These are phyloP conservation scores for Russula griseocarnosa DNA, from an alignment of 768 basidiomycete species.

Conservation along the genomic window DNA sequence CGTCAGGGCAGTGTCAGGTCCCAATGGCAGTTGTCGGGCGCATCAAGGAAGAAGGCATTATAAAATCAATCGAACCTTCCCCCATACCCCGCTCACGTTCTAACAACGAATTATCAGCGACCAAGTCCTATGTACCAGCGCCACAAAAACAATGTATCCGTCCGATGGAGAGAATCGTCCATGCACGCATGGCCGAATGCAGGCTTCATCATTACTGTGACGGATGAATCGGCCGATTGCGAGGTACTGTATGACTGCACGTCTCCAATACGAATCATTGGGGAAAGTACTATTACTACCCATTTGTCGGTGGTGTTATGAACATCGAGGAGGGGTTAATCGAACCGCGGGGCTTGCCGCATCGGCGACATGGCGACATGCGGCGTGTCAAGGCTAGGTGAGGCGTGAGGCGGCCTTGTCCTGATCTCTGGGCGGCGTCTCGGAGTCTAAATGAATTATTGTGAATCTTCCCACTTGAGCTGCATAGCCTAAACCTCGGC, in stretches of 20 bases:
- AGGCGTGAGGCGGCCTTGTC: not conserved
- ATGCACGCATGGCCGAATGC: not conserved
- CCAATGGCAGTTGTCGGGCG: not conserved
- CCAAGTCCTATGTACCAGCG: not conserved
- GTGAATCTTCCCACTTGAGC: not conserved
- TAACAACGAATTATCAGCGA: slow-evolving; percentile 14
- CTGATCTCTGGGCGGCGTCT: not conserved
- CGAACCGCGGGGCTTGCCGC: slow-evolving; percentile 14
- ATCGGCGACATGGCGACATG: slow-evolving; percentile 16
- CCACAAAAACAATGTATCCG: not conserved
- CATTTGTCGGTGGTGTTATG: too few species aligned
- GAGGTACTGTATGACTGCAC: not conserved
- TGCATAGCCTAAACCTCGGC: not conserved
- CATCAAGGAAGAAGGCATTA: too few species aligned
- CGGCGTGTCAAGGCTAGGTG: slow-evolving; percentile 4
- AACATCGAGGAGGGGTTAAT: not conserved
- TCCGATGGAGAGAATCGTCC: not conserved
- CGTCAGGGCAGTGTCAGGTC: not conserved
- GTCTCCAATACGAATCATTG: not conserved
- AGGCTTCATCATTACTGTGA: not conserved
- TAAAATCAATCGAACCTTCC: slow-evolving; percentile 4
- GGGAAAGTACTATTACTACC: too few species aligned
- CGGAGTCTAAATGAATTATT: not conserved
- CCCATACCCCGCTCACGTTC: not conserved
- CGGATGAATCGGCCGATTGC: not conserved